phyloP scores from a whole-genome alignment of 169 alveolate genomes.

The Cryptosporidium ubiquitum region DNA sequence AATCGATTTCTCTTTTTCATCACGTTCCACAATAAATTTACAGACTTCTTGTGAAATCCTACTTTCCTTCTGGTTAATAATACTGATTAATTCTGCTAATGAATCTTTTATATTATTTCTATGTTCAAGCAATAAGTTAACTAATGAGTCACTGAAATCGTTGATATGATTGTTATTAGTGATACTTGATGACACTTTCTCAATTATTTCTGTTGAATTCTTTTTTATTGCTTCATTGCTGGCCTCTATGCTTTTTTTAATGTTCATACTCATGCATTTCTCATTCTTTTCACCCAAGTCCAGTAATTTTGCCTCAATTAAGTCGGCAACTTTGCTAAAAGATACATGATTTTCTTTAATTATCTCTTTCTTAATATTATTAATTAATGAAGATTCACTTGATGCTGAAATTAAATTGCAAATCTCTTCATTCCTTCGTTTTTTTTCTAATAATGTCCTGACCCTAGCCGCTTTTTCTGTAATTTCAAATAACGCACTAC shows the following conservation, averaged over 20 bases:
- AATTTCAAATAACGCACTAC: constrained; percentile 1
- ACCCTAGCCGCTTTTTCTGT: constrained; percentile 67
- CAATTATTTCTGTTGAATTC: constrained; percentile 5
- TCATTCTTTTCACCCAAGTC: constrained; percentile 20
- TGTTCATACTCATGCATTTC: neutral
- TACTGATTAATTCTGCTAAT: neutral
- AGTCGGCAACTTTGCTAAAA: neutral
- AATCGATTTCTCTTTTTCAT: constrained; percentile 12
- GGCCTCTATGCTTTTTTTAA: constrained; percentile 5
- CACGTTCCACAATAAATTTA: neutral
- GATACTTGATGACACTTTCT: neutral
- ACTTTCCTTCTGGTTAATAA: neutral
- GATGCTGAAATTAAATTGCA: constrained; percentile 16
- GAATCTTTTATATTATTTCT: neutral
- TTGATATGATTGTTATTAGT: neutral
- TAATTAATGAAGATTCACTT: neutral
- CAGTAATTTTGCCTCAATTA: constrained; percentile 9
- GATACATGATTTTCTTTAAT: neutral
- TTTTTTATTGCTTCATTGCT: neutral
- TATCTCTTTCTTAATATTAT: constrained; percentile 16
- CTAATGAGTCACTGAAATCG: neutral
- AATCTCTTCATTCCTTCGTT: constrained; percentile 21
- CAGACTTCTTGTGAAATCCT: neutral
- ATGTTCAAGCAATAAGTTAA: neutral
- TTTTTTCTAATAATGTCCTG: constrained; percentile 45